phyloP scores from a whole-genome alignment of 306 rosid genomes.

The Ammopiptanthus mongolicus region DNA sequence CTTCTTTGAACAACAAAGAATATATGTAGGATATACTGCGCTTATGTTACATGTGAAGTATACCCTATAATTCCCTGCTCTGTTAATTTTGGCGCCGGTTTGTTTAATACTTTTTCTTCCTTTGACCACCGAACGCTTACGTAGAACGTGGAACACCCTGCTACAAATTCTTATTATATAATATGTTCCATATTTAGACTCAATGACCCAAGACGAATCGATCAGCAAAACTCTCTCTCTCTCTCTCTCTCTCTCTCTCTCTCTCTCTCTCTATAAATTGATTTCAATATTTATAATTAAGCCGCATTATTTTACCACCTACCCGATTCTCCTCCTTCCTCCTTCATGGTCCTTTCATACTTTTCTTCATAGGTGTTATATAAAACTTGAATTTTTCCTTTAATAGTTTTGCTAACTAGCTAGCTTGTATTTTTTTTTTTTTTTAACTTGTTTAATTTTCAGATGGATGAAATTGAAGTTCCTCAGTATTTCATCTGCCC shows the following conservation, averaged over 20 bases:
- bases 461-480: conserved; percentile 68
- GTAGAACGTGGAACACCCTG: conserved; percentile 14
- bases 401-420: not conserved
- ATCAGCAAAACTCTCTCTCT: not conserved
- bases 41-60: not conserved
- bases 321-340: not conserved
- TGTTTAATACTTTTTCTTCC: conserved; percentile 16
- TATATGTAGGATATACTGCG: not conserved
- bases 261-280: not conserved
- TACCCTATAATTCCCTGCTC: conserved; percentile 3
- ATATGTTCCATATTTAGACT: conserved; percentile 3
- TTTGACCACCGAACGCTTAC: conserved; percentile 49
- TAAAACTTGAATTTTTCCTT: not conserved
- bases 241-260: not conserved
- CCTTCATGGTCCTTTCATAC: not conserved
- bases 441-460: not conserved
- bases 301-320: conserved; percentile 37
- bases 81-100: not conserved
- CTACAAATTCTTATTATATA: not conserved
- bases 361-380: not conserved
- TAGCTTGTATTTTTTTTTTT: not conserved
- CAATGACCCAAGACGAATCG: conserved; percentile 11
- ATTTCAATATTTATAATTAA: not conserved
- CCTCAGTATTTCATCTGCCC: conserved; percentile 72
- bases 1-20: not conserved